Base-by-base conservation (phyloP, 2,329 filamentous ascomycete species). In the Phaeoacremonium minimum region DNA sequence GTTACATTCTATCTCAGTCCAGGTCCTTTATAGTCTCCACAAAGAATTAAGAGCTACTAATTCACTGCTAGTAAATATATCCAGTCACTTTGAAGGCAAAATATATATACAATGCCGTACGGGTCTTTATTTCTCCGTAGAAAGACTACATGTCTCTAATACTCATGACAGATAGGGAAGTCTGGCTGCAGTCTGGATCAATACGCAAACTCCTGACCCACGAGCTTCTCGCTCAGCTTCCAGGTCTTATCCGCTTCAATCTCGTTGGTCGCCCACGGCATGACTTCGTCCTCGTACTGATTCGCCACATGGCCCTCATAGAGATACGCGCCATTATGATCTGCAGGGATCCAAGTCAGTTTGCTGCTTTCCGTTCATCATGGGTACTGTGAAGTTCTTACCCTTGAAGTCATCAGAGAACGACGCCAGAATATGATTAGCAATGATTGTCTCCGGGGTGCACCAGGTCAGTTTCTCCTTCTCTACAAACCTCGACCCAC, bases 171-270 rank as follows among this genome's bases (percentile, higher is more conserved):
- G n/a, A n/a, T n/a, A n/a, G n/a, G n/a, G n/a, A n/a, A n/a, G n/a
- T n/a, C n/a, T n/a, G n/a, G n/a, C n/a, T n/a, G n/a, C n/a, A n/a
- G n/a, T n/a, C n/a, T n/a, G n/a, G n/a, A 26, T 26, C 22, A 26
- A n/a, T 26, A 26, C 26, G 17, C 13, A 43, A 69, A 69, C 37
- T 59, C 51, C 37, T 69, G 53, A 1, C 53, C 57, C n/a, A 71
- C 66, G 33, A 71, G 44, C 44, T 64, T 49, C 52, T 70, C 64
- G n/a, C 63, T 69, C 32, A 69, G 30, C 30, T 55, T 54, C 69
- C 69, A 73, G 26, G 71, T 48, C 49, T 47, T 65, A 40, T 65
- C 60, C 1, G 69, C 67, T 22, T 52, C 49, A 2, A 45, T 18
- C 3, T 39, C 22, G 30, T 45, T 45, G 2, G 40, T 46, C 2